Conservation (phyloP, 768 basidiomycete species). For the Royoungia palumana region DNA sequence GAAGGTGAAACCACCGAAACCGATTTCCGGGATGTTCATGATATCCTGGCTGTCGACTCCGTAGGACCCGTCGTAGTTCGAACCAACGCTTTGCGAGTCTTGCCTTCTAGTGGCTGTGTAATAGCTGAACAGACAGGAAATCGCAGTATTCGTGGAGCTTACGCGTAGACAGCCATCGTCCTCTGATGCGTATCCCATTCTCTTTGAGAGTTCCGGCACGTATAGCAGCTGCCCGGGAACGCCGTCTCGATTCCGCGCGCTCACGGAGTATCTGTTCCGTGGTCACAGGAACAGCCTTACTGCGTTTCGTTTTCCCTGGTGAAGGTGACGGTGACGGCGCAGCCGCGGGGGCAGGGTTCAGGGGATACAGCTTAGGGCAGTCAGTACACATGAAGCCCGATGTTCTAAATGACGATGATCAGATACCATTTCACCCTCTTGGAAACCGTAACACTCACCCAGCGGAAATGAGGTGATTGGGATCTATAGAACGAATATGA, state of each 20-base stretch:
- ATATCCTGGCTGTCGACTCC: constrained; percentile 71
- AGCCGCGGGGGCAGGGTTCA: constrained; percentile 27
- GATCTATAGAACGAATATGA: constrained; percentile 47
- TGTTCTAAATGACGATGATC: constrained; percentile 20
- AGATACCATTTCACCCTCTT: neutral
- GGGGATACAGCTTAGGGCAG: constrained; percentile 55
- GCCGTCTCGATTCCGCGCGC: constrained; percentile 47
- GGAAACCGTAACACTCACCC: constrained; percentile 41
- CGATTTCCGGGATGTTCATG: constrained; percentile 51
- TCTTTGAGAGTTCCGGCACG: constrained; percentile 30
- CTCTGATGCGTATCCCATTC: constrained; percentile 51
- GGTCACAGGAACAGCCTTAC: constrained; percentile 40
- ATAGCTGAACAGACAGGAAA: constrained; percentile 1
- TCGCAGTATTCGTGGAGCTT: constrained; percentile 12
- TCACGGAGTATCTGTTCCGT: constrained; percentile 46
- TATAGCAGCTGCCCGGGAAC: constrained; percentile 35
- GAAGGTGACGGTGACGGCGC: constrained; percentile 41
- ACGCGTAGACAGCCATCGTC: constrained; percentile 59
- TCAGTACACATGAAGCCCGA: constrained; percentile 58
- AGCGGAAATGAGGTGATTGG: constrained; percentile 61
- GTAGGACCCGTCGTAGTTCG: constrained; percentile 58
- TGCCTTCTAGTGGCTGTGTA: constrained; percentile 47
- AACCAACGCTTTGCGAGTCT: constrained; percentile 39
- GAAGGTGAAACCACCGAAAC: constrained; percentile 57
- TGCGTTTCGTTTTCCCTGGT: constrained; percentile 38